Evolutionary conservation across 768 basidiomycete genomes (phyloP).

Genomic region (Amanita exitialis): DNA sequence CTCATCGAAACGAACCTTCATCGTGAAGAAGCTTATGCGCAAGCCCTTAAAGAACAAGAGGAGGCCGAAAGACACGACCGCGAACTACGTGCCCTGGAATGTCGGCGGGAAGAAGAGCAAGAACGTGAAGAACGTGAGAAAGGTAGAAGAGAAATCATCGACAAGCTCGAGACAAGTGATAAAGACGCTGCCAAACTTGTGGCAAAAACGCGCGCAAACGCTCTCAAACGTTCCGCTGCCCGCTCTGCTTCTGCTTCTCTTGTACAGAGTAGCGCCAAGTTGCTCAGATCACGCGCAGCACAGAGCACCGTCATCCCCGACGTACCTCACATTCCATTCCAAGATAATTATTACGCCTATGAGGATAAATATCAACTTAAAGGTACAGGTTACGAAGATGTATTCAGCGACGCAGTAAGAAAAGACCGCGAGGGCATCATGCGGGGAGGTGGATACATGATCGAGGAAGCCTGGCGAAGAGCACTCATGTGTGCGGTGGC

Average conservation of each 20-base stretch:
- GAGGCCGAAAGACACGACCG: constrained; percentile 67
- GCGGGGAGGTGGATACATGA: constrained; percentile 73
- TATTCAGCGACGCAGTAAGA: constrained; percentile 66
- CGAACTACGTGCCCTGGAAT: constrained; percentile 57
- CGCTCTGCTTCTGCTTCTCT: constrained; percentile 37
- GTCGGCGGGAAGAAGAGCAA: constrained; percentile 60
- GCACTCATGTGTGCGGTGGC: constrained; percentile 67
- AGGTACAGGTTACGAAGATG: constrained; percentile 55
- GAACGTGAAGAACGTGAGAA: constrained; percentile 72
- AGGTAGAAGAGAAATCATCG: constrained; percentile 64
- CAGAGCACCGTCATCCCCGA: constrained; percentile 64
- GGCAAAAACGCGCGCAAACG: constrained; percentile 57
- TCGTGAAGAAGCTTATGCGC: constrained; percentile 69
- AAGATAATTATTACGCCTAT: constrained; percentile 69
- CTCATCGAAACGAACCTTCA: constrained; percentile 79
- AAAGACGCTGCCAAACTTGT: constrained; percentile 63
- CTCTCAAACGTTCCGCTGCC: constrained; percentile 49
- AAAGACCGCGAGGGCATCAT: constrained; percentile 70
- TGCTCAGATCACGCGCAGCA: constrained; percentile 53
- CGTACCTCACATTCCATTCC: constrained; percentile 68
- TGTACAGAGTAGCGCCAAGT: constrained; percentile 35
- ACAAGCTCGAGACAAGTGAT: constrained; percentile 70
- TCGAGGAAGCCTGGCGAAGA: constrained; percentile 82
- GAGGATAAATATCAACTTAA: constrained; percentile 54
- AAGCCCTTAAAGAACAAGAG: constrained; percentile 67